phyloP scores from a whole-genome alignment of 108 stramenopile genomes.

The Nitzschia palea region DNA sequence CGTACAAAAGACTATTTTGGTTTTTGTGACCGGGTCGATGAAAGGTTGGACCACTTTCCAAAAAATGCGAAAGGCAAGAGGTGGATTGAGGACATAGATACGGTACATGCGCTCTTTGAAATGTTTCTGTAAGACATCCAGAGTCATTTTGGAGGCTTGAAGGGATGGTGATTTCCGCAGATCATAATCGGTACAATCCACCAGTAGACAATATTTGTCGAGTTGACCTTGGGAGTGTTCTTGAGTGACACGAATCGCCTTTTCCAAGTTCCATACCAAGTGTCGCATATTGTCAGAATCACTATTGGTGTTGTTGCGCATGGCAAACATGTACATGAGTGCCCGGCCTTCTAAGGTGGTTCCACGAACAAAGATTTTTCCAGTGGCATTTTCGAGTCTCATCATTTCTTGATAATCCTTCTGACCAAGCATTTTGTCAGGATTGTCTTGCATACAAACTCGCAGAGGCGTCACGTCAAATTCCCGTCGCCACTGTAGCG shows the following conservation, averaged over 20 bases:
- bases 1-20: conserved; percentile 77
- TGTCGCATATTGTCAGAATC: conserved; percentile 83
- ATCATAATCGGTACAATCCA: conserved; percentile 81
- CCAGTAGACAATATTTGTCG: conserved; percentile 81
- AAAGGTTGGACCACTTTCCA: conserved; percentile 83
- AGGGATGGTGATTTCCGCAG: conserved; percentile 74
- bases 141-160: conserved; percentile 61
- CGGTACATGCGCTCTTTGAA: conserved; percentile 84
- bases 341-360: conserved; percentile 77
- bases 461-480: conserved; percentile 63
- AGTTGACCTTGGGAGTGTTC: conserved; percentile 17
- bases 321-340: conserved; percentile 66
- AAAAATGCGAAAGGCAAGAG: conserved; percentile 81
- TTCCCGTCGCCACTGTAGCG: conserved; percentile 81
- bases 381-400: conserved; percentile 60
- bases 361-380: conserved; percentile 87
- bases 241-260: conserved; percentile 74
- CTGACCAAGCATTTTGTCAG: conserved; percentile 23
- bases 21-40: conserved; percentile 83
- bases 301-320: conserved; percentile 73
- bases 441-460: conserved; percentile 5
- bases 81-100: conserved; percentile 82
- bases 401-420: conserved; percentile 45
- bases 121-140: conserved; percentile 85
- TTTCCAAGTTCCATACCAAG: conserved; percentile 87